A percentile compares a stretch with the other conserved stretches of the same genome.
These are phyloP conservation scores for Ilyonectria destructans DNA, from an alignment of 2,329 filamentous ascomycete species.

Conservation along the genomic window DNA sequence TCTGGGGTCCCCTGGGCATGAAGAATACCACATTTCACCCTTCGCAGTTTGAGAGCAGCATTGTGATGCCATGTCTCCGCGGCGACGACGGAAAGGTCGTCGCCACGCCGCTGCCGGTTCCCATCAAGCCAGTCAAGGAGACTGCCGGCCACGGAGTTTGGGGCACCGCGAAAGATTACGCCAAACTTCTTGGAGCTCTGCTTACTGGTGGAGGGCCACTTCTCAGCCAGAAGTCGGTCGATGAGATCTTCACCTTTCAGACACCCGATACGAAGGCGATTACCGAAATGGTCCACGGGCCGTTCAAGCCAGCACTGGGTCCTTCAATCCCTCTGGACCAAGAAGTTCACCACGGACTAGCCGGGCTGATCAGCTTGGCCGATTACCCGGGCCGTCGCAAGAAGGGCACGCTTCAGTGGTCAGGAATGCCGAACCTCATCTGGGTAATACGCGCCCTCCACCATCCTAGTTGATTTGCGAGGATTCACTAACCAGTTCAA, in stretches of 20 bases:
- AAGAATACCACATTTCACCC: conserved; percentile 15
- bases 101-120: neutral
- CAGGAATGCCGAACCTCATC: conserved; percentile 14
- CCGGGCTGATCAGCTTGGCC: conserved; percentile 9
- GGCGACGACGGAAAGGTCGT: neutral
- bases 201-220: conserved; percentile 10
- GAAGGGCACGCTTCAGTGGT: conserved; percentile 9
- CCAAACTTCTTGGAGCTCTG: conserved; percentile 14
- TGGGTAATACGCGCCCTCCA: conserved; percentile 1
- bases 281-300: neutral
- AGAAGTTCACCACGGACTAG: conserved; percentile 3
- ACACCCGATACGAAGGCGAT: neutral
- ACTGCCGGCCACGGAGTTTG: conserved; percentile 14
- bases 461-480: too few relatives aligned
- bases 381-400: neutral
- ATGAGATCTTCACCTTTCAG: conserved; percentile 14
- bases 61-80: conserved; percentile 6
- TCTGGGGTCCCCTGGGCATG: conserved; percentile 15
- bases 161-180: conserved; percentile 4
- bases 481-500: neutral
- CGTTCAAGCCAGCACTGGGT: conserved; percentile 5
- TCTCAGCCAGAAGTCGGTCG: conserved; percentile 7
- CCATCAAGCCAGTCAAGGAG: conserved; percentile 1
- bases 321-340: conserved; percentile 4
- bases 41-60: neutral